Percentiles rank a stretch among this genome's conserved stretches.
These are phyloP conservation scores for Malassezia sympodialis DNA, from an alignment of 1,284 basidiomycete genomes.

Conservation along the genomic window DNA sequence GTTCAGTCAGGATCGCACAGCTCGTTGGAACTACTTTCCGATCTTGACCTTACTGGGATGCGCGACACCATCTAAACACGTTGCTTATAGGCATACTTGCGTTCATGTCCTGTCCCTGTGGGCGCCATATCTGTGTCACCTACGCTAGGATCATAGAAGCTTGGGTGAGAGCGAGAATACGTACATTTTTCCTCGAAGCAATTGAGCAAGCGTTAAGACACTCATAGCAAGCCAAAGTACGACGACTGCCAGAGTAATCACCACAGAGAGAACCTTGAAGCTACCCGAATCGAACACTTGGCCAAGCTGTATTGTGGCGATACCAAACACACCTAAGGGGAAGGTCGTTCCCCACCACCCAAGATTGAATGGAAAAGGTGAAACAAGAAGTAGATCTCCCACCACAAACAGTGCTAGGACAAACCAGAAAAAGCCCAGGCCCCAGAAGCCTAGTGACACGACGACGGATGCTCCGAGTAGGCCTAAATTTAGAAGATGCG, in stretches of 20 bases:
- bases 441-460: conserved; percentile 50
- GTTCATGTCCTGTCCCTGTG: not conserved
- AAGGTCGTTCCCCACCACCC: conserved; percentile 39
- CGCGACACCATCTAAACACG: not conserved
- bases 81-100: not conserved
- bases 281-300: conserved; percentile 23
- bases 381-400: conserved; percentile 27
- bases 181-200: conserved; percentile 22
- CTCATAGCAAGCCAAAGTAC: conserved; percentile 25
- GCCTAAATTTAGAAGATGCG: conserved; percentile 25
- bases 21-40: not conserved
- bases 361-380: conserved; percentile 30
- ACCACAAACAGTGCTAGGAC: conserved; percentile 46
- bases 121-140: conserved; percentile 25
- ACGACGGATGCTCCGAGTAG: conserved; percentile 24
- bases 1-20: not conserved
- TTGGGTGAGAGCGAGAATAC: conserved; percentile 15
- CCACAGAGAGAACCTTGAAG: conserved; percentile 26
- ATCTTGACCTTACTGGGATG: not conserved
- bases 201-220: conserved; percentile 16
- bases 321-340: conserved; percentile 32
- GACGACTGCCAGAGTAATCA: conserved; percentile 24
- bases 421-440: conserved; percentile 51
- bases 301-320: conserved; percentile 27
- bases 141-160: conserved; percentile 20